Evolutionary conservation across 106 monocot species (phyloP).

Genomic region (Dendrobium officinale): DNA sequence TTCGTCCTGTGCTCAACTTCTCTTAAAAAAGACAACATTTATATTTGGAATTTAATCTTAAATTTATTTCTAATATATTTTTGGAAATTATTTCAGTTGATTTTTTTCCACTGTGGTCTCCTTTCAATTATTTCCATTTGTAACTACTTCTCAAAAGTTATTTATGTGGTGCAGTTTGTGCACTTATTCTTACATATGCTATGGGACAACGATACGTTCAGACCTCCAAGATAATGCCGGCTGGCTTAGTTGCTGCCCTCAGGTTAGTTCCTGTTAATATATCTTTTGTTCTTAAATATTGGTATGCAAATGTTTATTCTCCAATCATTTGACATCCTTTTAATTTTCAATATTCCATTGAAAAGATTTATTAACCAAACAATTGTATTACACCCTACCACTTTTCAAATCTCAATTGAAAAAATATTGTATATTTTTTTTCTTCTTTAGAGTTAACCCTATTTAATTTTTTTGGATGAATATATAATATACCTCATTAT

Average conservation of each 20-base stretch:
- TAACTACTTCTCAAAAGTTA: background rate
- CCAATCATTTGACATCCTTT: too few species aligned
- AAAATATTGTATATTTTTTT: too few species aligned
- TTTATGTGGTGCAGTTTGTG: slow-evolving; percentile 57
- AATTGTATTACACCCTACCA: too few species aligned
- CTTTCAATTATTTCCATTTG: background rate
- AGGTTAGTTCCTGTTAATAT: slow-evolving; percentile 37
- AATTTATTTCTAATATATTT: background rate
- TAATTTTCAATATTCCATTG: too few species aligned
- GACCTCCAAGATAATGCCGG: slow-evolving; percentile 84
- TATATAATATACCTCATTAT: too few species aligned
- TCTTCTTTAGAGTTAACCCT: too few species aligned
- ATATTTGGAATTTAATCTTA: background rate
- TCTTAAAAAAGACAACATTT: background rate
- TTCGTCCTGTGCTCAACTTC: background rate
- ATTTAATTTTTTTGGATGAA: too few species aligned
- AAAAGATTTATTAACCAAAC: too few species aligned
- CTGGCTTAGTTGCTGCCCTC: slow-evolving; percentile 67
- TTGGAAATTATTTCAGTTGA: background rate
- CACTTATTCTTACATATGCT: slow-evolving; percentile 48
- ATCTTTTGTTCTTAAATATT: too few species aligned
- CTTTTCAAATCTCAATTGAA: too few species aligned
- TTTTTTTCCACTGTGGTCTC: background rate
- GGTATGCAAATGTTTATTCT: too few species aligned
- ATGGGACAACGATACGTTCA: slow-evolving; percentile 86